phyloP scores from a whole-genome alignment of 2,329 filamentous ascomycete species.

The Xylariaceae sp. region DNA sequence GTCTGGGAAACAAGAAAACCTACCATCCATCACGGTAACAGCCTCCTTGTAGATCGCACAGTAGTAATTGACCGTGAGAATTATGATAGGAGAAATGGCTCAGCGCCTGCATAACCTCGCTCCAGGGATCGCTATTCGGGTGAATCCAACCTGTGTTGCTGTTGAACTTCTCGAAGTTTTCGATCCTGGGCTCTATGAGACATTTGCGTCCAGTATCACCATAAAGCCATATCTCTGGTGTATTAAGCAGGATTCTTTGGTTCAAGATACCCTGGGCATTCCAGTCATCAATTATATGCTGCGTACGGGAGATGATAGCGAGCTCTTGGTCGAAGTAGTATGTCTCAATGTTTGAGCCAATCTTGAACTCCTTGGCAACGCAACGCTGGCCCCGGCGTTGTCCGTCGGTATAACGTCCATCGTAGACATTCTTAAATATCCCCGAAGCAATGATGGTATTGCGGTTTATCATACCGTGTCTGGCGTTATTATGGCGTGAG shows the following conservation, averaged over 20 bases:
- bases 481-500: too few species aligned
- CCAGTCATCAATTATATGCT: slow-evolving; percentile 33
- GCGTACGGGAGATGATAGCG: slow-evolving; percentile 30
- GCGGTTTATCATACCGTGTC: too few species aligned
- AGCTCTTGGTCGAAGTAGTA: slow-evolving; percentile 35
- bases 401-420: slow-evolving; percentile 27
- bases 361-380: slow-evolving; percentile 37
- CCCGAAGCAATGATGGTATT: slow-evolving; percentile 19
- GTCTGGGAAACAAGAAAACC: neutral
- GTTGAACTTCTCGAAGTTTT: slow-evolving; percentile 40
- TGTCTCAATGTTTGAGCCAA: slow-evolving; percentile 26
- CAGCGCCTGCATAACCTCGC: slow-evolving; percentile 36
- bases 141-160: slow-evolving; percentile 38
- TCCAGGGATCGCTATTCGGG: slow-evolving; percentile 22
- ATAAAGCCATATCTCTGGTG: slow-evolving; percentile 29
- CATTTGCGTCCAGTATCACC: slow-evolving; percentile 13
- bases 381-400: slow-evolving; percentile 27
- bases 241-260: slow-evolving; percentile 32
- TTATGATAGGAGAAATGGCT: slow-evolving; percentile 40
- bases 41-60: slow-evolving; percentile 40
- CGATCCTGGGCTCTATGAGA: slow-evolving; percentile 35
- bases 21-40: slow-evolving; percentile 27
- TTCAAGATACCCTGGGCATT: slow-evolving; percentile 27
- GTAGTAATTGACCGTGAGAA: slow-evolving; percentile 30
- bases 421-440: slow-evolving; percentile 24